These are phyloP conservation scores for Trichoderma koningiopsis DNA, from an alignment of 2,329 filamentous ascomycete genomes.

Conservation along the genomic window DNA sequence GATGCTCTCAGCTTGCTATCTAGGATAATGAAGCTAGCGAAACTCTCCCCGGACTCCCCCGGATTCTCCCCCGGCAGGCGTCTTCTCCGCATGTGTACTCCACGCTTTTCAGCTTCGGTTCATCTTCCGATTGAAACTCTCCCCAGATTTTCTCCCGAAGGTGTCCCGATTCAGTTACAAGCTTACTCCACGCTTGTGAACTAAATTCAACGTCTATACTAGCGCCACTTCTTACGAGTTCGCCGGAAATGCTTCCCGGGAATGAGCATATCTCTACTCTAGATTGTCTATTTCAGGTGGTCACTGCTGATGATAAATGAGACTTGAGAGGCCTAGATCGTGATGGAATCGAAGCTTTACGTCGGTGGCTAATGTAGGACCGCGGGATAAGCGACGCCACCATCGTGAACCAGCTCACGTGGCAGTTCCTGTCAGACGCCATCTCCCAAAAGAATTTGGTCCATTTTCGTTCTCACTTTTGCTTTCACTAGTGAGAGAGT, in stretches of 20 bases:
- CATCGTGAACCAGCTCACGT: background rate
- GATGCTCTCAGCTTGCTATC: background rate
- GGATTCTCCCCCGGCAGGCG: constrained; percentile 5
- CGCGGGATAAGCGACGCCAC: background rate
- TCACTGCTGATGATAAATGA: background rate
- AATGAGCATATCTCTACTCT: background rate
- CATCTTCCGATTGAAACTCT: background rate
- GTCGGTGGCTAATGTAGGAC: background rate
- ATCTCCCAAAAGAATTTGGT: background rate
- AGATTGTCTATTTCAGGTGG: background rate
- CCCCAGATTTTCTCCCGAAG: background rate
- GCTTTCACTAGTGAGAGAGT: too few species aligned
- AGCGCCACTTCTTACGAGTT: background rate
- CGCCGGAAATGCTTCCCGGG: constrained; percentile 2
- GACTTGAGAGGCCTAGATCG: background rate
- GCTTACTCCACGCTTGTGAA: background rate
- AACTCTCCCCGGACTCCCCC: constrained; percentile 20
- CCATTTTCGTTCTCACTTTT: background rate
- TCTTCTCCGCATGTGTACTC: constrained; percentile 3
- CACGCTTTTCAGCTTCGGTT: background rate
- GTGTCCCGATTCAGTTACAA: background rate
- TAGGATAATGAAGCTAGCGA: background rate
- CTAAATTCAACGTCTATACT: background rate
- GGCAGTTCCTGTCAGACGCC: background rate
- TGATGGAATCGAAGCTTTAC: background rate